Conservation (phyloP, 1,139 yeast genomes). For the Blastobotrys indianensis region DNA sequence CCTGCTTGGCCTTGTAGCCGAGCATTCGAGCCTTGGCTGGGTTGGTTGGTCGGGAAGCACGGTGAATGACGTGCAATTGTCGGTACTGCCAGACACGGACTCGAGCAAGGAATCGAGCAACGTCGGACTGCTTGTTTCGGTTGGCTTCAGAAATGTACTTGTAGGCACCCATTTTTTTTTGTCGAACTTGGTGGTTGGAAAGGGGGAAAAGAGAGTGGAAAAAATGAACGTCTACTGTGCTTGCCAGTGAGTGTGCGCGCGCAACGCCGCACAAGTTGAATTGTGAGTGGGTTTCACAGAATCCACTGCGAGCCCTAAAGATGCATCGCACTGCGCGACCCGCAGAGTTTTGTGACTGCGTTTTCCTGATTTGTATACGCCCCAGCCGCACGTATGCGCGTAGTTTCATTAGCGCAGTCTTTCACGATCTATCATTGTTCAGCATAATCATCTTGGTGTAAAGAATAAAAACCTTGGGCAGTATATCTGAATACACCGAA, state of each 20-base stretch:
- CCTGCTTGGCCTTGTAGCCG: constrained; percentile 99
- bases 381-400: too few relatives aligned
- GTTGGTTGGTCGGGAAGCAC: constrained; percentile 98
- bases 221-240: not conserved
- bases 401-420: too few relatives aligned
- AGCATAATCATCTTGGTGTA: too few relatives aligned
- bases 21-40: constrained; percentile 99
- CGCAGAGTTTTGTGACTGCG: too few relatives aligned
- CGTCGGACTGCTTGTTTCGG: constrained; percentile 99
- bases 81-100: constrained; percentile 99
- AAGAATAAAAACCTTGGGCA: too few relatives aligned
- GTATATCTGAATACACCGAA: too few relatives aligned
- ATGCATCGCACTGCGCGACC: too few relatives aligned
- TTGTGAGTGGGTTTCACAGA: too few relatives aligned
- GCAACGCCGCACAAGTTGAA: too few relatives aligned
- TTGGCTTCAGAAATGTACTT: constrained; percentile 98
- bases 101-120: constrained; percentile 96
- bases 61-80: constrained; percentile 98
- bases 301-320: too few relatives aligned
- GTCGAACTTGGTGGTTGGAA: constrained; percentile 13
- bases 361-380: too few relatives aligned
- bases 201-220: constrained; percentile 11
- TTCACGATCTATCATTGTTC: too few relatives aligned
- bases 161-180: constrained; percentile 96
- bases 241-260: not conserved